Evolutionary conservation across 2,329 filamentous ascomycete species (phyloP).

Genomic region (Diaporthe capsici): DNA sequence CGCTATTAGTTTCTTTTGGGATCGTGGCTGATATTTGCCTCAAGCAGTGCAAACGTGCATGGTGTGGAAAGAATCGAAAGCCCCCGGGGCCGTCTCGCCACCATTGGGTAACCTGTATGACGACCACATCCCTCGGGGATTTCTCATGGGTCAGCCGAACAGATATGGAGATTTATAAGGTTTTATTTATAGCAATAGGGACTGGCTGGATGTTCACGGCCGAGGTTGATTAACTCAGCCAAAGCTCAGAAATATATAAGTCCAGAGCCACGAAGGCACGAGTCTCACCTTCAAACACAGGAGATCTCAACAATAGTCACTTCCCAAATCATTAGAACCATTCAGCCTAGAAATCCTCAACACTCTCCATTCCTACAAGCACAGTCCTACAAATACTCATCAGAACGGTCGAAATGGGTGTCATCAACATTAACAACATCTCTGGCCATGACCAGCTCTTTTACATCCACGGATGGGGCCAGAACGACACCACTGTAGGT

Average conservation of each 20-base stretch:
- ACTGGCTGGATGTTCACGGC: neutral
- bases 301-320: neutral
- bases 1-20: neutral
- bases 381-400: neutral
- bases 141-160: neutral
- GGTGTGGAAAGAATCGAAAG: neutral
- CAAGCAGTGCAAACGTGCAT: neutral
- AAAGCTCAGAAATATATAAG: neutral
- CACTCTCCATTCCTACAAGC: neutral
- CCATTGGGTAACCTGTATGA: neutral
- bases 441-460: slow-evolving; percentile 2
- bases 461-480: slow-evolving; percentile 23
- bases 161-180: neutral
- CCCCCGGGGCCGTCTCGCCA: neutral
- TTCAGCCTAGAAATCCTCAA: neutral
- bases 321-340: neutral
- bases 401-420: neutral
- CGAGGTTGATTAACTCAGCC: neutral
- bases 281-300: neutral
- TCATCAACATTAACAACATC: slow-evolving; percentile 16
- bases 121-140: neutral
- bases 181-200: neutral
- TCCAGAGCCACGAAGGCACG: neutral
- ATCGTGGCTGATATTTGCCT: neutral
- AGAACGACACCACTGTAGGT: slow-evolving; percentile 7